Conservation (phyloP, 176 grass and related monocot species). For the Avena eriantha region DNA sequence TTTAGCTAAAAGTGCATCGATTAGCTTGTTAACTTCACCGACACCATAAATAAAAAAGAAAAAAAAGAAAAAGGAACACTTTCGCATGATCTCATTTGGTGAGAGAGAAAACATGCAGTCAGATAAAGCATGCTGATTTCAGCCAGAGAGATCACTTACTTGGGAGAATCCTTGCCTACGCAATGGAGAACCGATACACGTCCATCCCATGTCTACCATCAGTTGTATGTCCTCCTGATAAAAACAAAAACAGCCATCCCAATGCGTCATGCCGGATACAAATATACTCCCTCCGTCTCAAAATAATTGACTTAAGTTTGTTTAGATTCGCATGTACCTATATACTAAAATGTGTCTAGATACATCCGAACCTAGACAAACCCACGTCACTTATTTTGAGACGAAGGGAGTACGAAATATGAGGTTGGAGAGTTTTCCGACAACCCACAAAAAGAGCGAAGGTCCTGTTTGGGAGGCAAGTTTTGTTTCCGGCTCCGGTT, state of each 20-base stretch:
- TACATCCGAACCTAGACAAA: too few species aligned
- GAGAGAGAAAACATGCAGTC: background rate
- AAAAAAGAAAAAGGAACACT: background rate
- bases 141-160: conserved; percentile 47
- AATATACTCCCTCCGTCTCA: too few species aligned
- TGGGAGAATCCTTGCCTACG: conserved; percentile 85
- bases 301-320: too few species aligned
- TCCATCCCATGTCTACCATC: conserved; percentile 97
- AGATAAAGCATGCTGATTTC: background rate
- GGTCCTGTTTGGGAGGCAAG: too few species aligned
- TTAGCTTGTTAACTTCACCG: conserved; percentile 76
- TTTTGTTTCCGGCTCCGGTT: too few species aligned
- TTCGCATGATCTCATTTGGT: background rate
- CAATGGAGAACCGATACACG: conserved; percentile 87
- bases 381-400: too few species aligned
- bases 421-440: too few species aligned
- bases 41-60: conserved; percentile 49
- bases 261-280: background rate
- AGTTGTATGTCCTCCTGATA: too few species aligned
- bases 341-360: too few species aligned
- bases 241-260: background rate
- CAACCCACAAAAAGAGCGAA: too few species aligned
- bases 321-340: too few species aligned
- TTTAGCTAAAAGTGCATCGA: conserved; percentile 79
- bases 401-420: too few species aligned